Base-by-base conservation (phyloP, 768 basidiomycete species). In the Ephemerocybe angulata region DNA sequence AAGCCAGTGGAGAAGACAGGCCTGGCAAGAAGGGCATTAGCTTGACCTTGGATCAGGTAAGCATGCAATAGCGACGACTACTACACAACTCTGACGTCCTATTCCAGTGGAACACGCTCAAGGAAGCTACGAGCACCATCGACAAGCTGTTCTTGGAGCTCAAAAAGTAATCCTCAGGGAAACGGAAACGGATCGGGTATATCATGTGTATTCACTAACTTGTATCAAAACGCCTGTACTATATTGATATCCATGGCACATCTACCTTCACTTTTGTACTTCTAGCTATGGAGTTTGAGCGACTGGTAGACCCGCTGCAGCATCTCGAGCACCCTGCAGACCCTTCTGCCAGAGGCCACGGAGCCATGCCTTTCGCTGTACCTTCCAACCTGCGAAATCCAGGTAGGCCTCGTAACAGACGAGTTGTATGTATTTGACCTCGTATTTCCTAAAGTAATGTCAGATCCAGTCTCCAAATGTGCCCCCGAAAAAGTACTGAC, bases 11-110 rank as follows among this genome's bases (percentile, higher is more conserved):
- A 1, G 82, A 84, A 4, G 76, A 81, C 59, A 89, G 86, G 58
- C 90, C 90, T 0, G 88, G 88, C 0, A 92, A 90, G 68, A 93
- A 91, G 62, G 90, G 89, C 8, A 87, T 92, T 50, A 79, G 86
- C 0, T 73, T 93, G 25, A 67, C 72, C 13, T 44, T 71, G 2
- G 88, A 90, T 19, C 88, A 89, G 77, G 86, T 86, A 58, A 5
- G 15, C 8, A 29, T 24, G 47, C 43, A 31, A 15, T 29, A 8
- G 2, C 19, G 3, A 15, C 10, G 15, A 27, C 54, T 21, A 56
- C 31, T 27, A 28, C 6, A 40, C 24, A 27, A 21, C 29, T 8
- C 17, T 60, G 8, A n/a, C 11, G 31, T 17, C 31, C 31, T 33
- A 3, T 30, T 55, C 31, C 57, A 88, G 81, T 88, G 87, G 87